phyloP scores from a whole-genome alignment of 148 eudicot genomes.

The Chenopodium formosanum region DNA sequence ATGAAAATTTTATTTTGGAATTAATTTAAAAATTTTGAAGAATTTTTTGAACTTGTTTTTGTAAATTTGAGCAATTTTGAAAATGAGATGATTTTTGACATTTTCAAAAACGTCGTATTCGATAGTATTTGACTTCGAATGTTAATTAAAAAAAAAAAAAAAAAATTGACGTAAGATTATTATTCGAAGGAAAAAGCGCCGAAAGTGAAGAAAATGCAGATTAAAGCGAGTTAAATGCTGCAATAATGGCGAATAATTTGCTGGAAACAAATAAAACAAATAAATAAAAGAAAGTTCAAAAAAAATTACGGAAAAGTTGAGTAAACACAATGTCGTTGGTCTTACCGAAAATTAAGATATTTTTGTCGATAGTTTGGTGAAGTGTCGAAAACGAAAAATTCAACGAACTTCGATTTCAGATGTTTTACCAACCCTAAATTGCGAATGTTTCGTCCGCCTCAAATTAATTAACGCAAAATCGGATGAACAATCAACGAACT shows the following conservation, averaged over 20 bases:
- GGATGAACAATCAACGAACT: not conserved
- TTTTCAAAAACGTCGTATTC: not conserved
- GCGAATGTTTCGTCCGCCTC: not conserved
- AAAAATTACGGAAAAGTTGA: not conserved
- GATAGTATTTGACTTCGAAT: not conserved
- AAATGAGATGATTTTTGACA: no score
- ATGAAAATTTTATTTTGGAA: no score
- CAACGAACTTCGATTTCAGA: slow-evolving; percentile 1
- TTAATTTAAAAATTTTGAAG: no score
- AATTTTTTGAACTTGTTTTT: no score
- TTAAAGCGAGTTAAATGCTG: not conserved
- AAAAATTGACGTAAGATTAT: not conserved
- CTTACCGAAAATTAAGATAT: not conserved
- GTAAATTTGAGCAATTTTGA: no score
- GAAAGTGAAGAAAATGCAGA: not conserved
- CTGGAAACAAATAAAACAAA: not conserved
- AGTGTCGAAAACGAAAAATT: not conserved
- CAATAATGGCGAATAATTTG: not conserved
- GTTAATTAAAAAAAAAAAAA: not conserved
- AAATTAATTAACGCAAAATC: not conserved
- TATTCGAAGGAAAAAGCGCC: not conserved
- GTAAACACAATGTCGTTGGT: not conserved
- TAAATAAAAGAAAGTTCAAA: not conserved
- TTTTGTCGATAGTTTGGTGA: not conserved
- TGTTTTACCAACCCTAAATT: not conserved